Base-by-base conservation (phyloP, 2,329 filamentous ascomycete species). In the Pseudogymnoascus sp. region DNA sequence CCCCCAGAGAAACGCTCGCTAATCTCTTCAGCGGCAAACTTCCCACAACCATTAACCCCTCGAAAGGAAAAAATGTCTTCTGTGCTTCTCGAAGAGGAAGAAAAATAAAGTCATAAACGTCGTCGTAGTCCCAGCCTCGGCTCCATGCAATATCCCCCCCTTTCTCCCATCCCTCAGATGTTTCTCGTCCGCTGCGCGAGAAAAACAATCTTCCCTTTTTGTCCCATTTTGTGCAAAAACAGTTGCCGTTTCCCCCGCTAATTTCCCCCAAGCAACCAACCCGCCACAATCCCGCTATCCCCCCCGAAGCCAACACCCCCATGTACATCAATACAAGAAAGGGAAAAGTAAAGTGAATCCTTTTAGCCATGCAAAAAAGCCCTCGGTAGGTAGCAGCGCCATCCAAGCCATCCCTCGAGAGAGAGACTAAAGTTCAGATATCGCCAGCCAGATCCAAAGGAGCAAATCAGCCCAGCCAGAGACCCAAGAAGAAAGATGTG, bases 261-360 rank as follows among this genome's bases (percentile, higher is more conserved):
- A 53, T 53, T 50, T 50, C 15, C 44, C 42, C 23, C 44, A 33
- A 33, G 21, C 21, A 50, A 29, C 46, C 23, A 53, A 53, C 23
- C 23, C 31, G 7, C 44, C 23, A 29, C 44, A 53, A 53, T 29
- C 23, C 44, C 44, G 44, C 21, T 26, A 26, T 38, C 42, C 42
- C 42, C 13, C 23, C n/a, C 21, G 15, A 29, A 29, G 26, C 21
- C 44, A 50, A 31, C n/a, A 53, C 26, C 46, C 46, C 46, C 46
- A 53, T 53, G 46, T 53, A 53, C 46, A 53, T 53, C 26, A 53
- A 53, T 53, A 53, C 46, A 53, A 53, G 46, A 53, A 53, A 53
- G 46, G 26, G 46, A 53, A 53, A 53, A 50, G 42, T 26, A 53
- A 53, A 15, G 37, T 38, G 13, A 38, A 9, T 17, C 21, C 26